phyloP scores from a whole-genome alignment of 2,329 filamentous ascomycete species.

The Onygenales sp. region DNA sequence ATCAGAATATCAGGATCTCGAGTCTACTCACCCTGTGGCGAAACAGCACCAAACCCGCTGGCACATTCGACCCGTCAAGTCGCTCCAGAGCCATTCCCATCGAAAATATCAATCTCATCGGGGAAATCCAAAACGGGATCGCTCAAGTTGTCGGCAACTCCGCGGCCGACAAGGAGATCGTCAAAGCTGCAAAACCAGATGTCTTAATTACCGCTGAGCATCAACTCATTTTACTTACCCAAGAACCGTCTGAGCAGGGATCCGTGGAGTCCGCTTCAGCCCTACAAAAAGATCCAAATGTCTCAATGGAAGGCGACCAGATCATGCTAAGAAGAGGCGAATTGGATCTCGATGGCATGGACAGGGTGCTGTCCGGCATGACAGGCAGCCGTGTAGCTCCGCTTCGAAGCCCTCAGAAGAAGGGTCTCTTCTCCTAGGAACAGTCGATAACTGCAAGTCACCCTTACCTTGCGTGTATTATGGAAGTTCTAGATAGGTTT shows the following conservation, averaged over 20 bases:
- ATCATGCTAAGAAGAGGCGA: constrained; percentile 32
- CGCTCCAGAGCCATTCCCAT: constrained; percentile 30
- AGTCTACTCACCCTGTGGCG: constrained; percentile 37
- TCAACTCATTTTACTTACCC: constrained; percentile 29
- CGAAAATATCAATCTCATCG: constrained; percentile 29
- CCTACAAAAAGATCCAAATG: constrained; percentile 1
- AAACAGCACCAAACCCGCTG: constrained; percentile 27
- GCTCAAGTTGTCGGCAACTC: constrained; percentile 24
- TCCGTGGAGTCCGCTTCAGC: constrained; percentile 9
- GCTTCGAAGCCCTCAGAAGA: constrained; percentile 17
- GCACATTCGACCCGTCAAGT: constrained; percentile 31
- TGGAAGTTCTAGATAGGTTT: not conserved
- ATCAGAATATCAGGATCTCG: constrained; percentile 32
- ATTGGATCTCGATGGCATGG: constrained; percentile 40
- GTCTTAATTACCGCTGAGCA: constrained; percentile 33
- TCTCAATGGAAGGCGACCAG: constrained; percentile 23
- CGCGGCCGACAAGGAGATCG: constrained; percentile 14
- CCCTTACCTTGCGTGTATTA: not conserved
- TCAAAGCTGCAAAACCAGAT: constrained; percentile 16
- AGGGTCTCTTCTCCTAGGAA: constrained; percentile 1
- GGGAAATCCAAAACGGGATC: constrained; percentile 31
- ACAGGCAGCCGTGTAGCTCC: constrained; percentile 14
- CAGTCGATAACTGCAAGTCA: not conserved
- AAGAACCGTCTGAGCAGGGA: constrained; percentile 18
- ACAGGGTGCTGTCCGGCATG: constrained; percentile 37